Evolutionary conservation across 169 alveolate genomes (phyloP).

Genomic region (Plasmodium coatneyi): DNA sequence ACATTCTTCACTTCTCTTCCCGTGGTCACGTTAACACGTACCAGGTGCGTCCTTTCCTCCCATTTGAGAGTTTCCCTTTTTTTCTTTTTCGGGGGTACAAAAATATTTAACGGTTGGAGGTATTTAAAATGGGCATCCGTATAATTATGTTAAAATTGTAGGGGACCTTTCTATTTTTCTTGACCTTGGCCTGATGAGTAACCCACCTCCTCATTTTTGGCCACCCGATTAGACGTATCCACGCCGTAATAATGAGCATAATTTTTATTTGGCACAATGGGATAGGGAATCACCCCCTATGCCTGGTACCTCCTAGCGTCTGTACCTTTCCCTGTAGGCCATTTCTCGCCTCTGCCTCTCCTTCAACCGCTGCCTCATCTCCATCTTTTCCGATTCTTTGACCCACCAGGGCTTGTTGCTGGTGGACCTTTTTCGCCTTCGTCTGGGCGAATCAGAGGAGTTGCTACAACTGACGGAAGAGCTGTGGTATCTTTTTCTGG

Average conservation of each 20-base stretch:
- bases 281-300: not conserved
- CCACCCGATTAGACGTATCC: not conserved
- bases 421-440: conserved; percentile 25
- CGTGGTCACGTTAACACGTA: not conserved
- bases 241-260: not conserved
- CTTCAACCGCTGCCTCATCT: conserved; percentile 55
- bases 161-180: not conserved
- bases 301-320: not conserved
- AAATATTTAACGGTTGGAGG: not conserved
- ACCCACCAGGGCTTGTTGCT: conserved; percentile 71
- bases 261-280: not conserved
- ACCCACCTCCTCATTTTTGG: not conserved
- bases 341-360: conserved; percentile 51
- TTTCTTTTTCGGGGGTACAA: not conserved
- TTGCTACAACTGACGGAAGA: conserved; percentile 10
- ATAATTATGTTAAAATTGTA: not conserved
- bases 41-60: not conserved
- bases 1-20: not conserved
- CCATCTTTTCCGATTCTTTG: conserved; percentile 60
- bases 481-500: not conserved
- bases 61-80: not conserved
- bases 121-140: not conserved
- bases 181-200: not conserved
- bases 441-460: conserved; percentile 25
- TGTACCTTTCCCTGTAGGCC: conserved; percentile 23